Evolutionary conservation across 2,329 filamentous ascomycete genomes (phyloP), one percentile per base, ranked within the genome.

Genomic region (Fusarium neocosmosporiellum): DNA sequence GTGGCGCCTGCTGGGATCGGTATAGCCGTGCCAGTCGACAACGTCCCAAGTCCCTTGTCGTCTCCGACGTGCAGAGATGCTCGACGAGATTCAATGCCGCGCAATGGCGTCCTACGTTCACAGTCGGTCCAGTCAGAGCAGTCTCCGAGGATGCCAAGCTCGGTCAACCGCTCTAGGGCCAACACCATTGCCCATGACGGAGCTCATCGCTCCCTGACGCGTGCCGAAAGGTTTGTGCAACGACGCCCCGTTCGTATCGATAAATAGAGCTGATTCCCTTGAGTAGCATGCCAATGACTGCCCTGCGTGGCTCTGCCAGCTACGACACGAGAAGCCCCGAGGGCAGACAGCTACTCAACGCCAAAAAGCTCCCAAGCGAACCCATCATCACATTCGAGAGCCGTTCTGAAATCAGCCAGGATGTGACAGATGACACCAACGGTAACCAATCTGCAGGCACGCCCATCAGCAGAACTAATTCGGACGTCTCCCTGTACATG

Each of bases 401-500:
- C 48, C 50, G 67, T 54, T 72, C 65, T 50, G 68, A 71, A 34
- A 43, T 39, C 24, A 22, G 64, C 43, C 72, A 75, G 65, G 71
- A 78, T 53, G 69, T 77, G 39, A 70, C 70, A 27, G 74, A 75
- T 64, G 71, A 69, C 41, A 76, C 63, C 18, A 76, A 70, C 66
- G 65, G 60, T 46, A 70, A 71, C 50, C 74, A 72, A 63, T 62
- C 66, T 59, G 54, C 64, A 43, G 66, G 66, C 55, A 69, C 72
- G 16, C 61, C 71, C 33, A 72, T 79, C 22, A 66, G 66, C 64
- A 68, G 77, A 54, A 75, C 82, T n/a, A 83, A 83, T 65, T 88
- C 88, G 8, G 87, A 89, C 31, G 67, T 83, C 4, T 85, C 85
- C 5, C 72, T 87, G 13, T 87, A 85, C 70, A 84, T 84, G 31